Conservation (phyloP, 1,284 basidiomycete genomes). For the Heterobasidion annosum region DNA sequence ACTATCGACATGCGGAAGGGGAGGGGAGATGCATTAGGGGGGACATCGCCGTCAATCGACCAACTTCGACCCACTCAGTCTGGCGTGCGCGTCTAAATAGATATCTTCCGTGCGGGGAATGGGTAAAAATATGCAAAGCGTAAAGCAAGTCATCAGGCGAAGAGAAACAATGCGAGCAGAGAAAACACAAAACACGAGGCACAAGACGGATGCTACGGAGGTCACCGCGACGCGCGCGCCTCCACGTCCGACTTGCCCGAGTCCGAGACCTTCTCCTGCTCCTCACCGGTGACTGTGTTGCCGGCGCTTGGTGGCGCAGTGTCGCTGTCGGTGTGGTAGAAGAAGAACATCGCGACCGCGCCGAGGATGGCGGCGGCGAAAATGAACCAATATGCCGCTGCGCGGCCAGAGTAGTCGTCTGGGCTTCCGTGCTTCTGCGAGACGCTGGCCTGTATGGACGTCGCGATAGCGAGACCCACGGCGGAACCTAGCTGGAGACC, state of each 20-base stretch:
- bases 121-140: no score
- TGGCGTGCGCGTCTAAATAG: no score
- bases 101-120: no score
- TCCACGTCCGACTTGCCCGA: not conserved
- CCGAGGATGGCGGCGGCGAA: constrained; percentile 28
- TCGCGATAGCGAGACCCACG: constrained; percentile 34
- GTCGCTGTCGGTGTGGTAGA: constrained; percentile 20
- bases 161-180: no score
- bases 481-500: constrained; percentile 46
- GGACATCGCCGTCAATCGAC: no score
- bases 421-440: constrained; percentile 21
- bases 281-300: constrained; percentile 3
- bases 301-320: constrained; percentile 13
- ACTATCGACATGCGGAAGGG: no score
- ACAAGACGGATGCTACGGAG: no score
- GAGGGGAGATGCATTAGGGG: no score
- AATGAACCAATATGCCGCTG: constrained; percentile 41
- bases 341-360: constrained; percentile 24
- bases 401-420: constrained; percentile 28
- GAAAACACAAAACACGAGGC: no score
- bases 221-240: no score
- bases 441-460: constrained; percentile 39
- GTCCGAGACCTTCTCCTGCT: constrained; percentile 3
- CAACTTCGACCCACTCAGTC: no score
- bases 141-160: no score